Evolutionary conservation across 495 filamentous ascomycete genomes (phyloP).

Genomic region (Neurospora sp.): DNA sequence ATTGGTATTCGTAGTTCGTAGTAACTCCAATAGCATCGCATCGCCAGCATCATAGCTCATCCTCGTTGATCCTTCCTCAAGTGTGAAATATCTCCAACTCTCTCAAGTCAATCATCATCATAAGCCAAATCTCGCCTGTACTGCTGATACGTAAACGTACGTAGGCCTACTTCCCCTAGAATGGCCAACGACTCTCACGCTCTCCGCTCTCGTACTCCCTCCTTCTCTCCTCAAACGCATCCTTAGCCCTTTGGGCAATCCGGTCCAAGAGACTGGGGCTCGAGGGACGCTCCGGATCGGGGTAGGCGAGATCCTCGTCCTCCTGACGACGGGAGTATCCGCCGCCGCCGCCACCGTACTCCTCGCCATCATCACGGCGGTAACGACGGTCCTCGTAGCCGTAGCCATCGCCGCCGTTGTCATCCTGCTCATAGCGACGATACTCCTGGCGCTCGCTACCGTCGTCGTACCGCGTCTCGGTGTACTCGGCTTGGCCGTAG

Average conservation of each 20-base stretch:
- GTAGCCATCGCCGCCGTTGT: slow-evolving; percentile 23
- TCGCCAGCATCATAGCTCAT: too few relatives aligned
- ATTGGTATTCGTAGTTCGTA: too few relatives aligned
- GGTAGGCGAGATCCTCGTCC: background rate
- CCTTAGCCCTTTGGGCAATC: slow-evolving; percentile 15
- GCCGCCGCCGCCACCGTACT: background rate
- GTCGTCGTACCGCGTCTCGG: slow-evolving; percentile 29
- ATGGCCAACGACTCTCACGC: background rate
- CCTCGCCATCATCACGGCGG: slow-evolving; percentile 16
- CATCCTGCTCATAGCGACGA: slow-evolving; percentile 30
- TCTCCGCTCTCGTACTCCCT: background rate
- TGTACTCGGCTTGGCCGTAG: slow-evolving; percentile 40
- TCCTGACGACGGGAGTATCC: slow-evolving; percentile 2
- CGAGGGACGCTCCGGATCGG: background rate
- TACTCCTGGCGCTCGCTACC: slow-evolving; percentile 39
- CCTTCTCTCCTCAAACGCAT: slow-evolving; percentile 14
- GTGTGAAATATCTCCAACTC: too few relatives aligned
- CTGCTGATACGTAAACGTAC: too few relatives aligned
- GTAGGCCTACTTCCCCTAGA: background rate
- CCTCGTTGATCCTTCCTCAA: too few relatives aligned
- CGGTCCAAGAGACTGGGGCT: slow-evolving; percentile 19
- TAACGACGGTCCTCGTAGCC: slow-evolving; percentile 27
- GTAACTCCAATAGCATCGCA: too few relatives aligned
- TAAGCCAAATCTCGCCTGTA: too few relatives aligned
- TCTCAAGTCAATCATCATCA: too few relatives aligned